Base-by-base conservation (phyloP, 2,329 filamentous ascomycete genomes). In the Fonsecaea monophora region DNA sequence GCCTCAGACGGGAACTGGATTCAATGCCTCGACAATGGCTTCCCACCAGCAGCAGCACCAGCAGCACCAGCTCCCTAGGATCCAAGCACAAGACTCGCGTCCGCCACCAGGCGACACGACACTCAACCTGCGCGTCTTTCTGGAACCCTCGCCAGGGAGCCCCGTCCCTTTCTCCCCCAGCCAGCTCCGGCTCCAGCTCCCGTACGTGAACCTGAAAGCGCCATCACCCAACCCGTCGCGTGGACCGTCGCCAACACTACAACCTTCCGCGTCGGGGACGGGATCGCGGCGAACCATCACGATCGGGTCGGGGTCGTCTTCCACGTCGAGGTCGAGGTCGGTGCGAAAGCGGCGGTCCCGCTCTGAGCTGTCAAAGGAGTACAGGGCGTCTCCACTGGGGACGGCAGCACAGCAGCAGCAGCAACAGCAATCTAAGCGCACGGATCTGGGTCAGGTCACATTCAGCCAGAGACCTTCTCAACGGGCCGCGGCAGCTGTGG, bases 121-220 rank as follows among this genome's bases (percentile, higher is more conserved):
- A n/a, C 42, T 68, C 25, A 68, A 65, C 35, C 53, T 68, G 6
- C 40, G 66, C 9, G 62, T 68, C 2, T 54, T 65, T 37, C 53
- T 68, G 12, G 66, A 68, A 37, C 21, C 42, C 15, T 56, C 66
- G 18, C 50, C 59, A 15, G 62, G 40, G 32, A 62, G 34, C 25
- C 59, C 62, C 30, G 37, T 64, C 6, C 56, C 45, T 34, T 40
- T 55, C 21, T 4, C 38, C 18, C 35, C 34, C 18, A 45, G 15
- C 30, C 59, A 54, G 35, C 6, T 25, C 18, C 59, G 54, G 21
- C 59, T 54, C 15, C 59, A 53, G 13, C 12, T 45, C n/a, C 56
- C 58, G 2, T 63, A 55, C 50, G 38, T 65, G 18, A 61, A 63
- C 21, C 62, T 65, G 7, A 58, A 62, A 15, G 35, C 38, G 9